phyloP scores from a whole-genome alignment of 257 asterid species.

The Galeopsis tetrahit region DNA sequence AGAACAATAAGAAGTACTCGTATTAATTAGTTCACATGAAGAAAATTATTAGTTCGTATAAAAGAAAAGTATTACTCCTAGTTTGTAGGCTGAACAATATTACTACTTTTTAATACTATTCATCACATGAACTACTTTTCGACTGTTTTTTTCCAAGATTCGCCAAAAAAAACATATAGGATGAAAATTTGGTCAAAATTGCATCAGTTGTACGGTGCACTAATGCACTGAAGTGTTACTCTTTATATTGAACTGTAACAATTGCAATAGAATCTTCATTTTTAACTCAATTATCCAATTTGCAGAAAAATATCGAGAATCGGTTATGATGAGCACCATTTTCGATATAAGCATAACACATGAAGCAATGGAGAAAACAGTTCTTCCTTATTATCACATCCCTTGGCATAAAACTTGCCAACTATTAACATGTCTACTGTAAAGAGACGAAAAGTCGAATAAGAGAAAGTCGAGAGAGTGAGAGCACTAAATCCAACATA shows the following conservation, averaged over 20 bases:
- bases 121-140: no score
- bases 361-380: neutral
- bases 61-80: no score
- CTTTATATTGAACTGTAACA: neutral
- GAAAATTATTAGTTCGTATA: no score
- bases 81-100: no score
- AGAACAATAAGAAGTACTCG: no score
- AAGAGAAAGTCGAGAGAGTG: constrained; percentile 28
- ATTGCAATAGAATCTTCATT: neutral
- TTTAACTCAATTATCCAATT: neutral
- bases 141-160: no score
- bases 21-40: no score
- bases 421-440: constrained; percentile 9
- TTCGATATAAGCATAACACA: neutral
- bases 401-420: constrained; percentile 9
- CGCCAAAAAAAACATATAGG: no score
- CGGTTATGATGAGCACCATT: neutral
- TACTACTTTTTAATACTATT: no score
- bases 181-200: no score
- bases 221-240: no score
- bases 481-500: constrained; percentile 24
- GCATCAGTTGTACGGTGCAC: no score
- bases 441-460: constrained; percentile 23
- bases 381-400: constrained; percentile 9
- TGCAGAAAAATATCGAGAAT: neutral